Conservation (phyloP, 805 yeast species). For the Wickerhamomyces strasburgensis region DNA sequence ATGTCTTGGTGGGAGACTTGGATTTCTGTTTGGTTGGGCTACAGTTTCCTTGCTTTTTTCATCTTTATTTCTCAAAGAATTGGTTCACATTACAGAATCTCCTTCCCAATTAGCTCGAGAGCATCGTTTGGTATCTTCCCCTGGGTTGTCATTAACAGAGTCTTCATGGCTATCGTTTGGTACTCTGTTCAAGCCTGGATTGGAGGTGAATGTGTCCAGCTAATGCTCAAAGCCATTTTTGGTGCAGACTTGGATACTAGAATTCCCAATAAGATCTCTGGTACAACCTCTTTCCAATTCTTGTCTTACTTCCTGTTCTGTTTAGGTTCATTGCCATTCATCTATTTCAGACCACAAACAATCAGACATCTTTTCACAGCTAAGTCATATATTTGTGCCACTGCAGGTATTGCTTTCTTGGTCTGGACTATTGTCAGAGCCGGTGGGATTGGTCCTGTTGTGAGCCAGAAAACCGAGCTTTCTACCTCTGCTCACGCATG, state of each 20-base stretch:
- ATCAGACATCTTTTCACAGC: slow-evolving; percentile 80
- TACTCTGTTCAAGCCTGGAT: slow-evolving; percentile 82
- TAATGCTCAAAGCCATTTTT: slow-evolving; percentile 75
- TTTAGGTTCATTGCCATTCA: slow-evolving; percentile 71
- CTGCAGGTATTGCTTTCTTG: slow-evolving; percentile 78
- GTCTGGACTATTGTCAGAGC: slow-evolving; percentile 83
- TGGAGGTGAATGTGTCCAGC: slow-evolving; percentile 76
- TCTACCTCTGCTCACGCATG: slow-evolving; percentile 65
- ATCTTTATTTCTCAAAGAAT: slow-evolving; percentile 69
- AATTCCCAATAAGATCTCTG: slow-evolving; percentile 60
- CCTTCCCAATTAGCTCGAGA: slow-evolving; percentile 80
- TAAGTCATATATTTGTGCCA: slow-evolving; percentile 73
- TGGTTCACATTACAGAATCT: slow-evolving; percentile 75
- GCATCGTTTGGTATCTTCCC: slow-evolving; percentile 86
- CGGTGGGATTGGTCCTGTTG: slow-evolving; percentile 70
- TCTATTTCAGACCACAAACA: slow-evolving; percentile 77
- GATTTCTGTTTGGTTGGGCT: slow-evolving; percentile 87
- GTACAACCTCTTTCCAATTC: slow-evolving; percentile 68
- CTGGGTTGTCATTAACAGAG: slow-evolving; percentile 88
- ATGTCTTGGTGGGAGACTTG: slow-evolving; percentile 90
- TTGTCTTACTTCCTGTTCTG: slow-evolving; percentile 78
- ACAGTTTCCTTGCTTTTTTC: slow-evolving; percentile 61
- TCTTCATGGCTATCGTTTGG: slow-evolving; percentile 85
- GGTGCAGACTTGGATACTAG: slow-evolving; percentile 57
- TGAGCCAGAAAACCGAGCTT: slow-evolving; percentile 49